Evolutionary conservation across 208 protist species (phyloP).

Genomic region (Trypanosoma caninum): DNA sequence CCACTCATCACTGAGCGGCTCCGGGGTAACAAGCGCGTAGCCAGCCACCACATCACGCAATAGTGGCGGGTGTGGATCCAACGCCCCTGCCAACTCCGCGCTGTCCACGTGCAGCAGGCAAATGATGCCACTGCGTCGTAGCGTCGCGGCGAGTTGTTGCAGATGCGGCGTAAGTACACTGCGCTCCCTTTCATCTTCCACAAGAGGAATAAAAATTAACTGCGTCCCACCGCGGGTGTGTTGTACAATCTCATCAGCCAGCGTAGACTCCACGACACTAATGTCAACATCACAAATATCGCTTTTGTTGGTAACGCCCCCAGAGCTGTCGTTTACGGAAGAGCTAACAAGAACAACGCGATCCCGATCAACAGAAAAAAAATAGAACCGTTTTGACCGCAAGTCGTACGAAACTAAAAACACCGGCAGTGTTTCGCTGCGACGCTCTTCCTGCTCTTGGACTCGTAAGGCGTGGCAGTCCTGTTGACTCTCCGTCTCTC

Average conservation of each 20-base stretch:
- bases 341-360: constrained; percentile 29
- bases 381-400: constrained; percentile 13
- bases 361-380: constrained; percentile 51
- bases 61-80: constrained; percentile 28
- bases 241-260: constrained; percentile 66
- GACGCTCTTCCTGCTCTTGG: constrained; percentile 14
- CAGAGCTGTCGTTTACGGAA: background rate
- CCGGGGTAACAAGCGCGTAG: constrained; percentile 14
- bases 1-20: constrained; percentile 31
- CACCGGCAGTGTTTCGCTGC: constrained; percentile 25
- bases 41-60: constrained; percentile 21
- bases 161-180: constrained; percentile 28
- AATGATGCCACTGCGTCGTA: constrained; percentile 54
- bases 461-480: constrained; percentile 22
- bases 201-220: constrained; percentile 56
- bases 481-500: constrained; percentile 20
- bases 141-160: constrained; percentile 17
- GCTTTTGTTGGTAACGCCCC: background rate
- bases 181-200: constrained; percentile 43
- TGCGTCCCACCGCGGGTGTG: constrained; percentile 35
- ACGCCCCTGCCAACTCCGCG: constrained; percentile 35
- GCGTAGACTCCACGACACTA: constrained; percentile 20
- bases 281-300: no score
- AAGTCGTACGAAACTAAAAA: constrained; percentile 47
- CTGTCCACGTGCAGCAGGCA: constrained; percentile 61